A percentile compares a stretch with the other conserved stretches of the same genome.
phyloP scores from a whole-genome alignment of 1,139 yeast genomes.

The Pichia sp. region DNA sequence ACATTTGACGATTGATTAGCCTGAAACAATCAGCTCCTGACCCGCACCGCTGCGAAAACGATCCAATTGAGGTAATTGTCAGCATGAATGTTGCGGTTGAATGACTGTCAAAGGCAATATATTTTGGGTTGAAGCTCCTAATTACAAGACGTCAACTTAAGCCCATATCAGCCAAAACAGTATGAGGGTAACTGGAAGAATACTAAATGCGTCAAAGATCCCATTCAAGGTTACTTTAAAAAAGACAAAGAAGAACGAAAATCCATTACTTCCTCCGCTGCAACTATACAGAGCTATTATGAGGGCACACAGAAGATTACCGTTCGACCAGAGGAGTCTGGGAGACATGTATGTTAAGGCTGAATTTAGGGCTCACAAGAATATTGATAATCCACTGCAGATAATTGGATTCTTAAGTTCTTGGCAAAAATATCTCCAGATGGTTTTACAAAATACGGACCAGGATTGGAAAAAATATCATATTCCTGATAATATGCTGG shows the following conservation, averaged over 20 bases:
- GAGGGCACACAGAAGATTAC: slow-evolving; percentile 71
- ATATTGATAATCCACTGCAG: slow-evolving; percentile 82
- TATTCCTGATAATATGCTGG: slow-evolving; percentile 60
- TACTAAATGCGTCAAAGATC: slow-evolving; percentile 23
- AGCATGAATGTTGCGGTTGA: background rate
- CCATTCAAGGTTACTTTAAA: slow-evolving; percentile 47
- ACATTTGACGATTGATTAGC: background rate
- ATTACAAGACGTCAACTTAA: too few relatives aligned
- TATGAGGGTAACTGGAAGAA: slow-evolving; percentile 51
- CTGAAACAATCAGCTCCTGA: background rate
- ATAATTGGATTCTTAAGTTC: slow-evolving; percentile 88
- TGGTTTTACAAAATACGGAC: slow-evolving; percentile 48
- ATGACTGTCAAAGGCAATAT: background rate
- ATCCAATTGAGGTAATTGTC: background rate
- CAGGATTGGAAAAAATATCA: slow-evolving; percentile 70
- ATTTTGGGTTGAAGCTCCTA: too few relatives aligned
- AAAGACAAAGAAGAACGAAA: slow-evolving; percentile 44
- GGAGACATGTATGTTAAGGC: slow-evolving; percentile 89
- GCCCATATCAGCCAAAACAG: background rate
- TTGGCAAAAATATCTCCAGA: slow-evolving; percentile 87
- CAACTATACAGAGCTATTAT: slow-evolving; percentile 70
- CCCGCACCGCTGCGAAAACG: background rate
- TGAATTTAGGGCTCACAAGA: slow-evolving; percentile 84
- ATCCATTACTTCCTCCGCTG: slow-evolving; percentile 76
- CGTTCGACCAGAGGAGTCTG: slow-evolving; percentile 62